Evolutionary conservation across 352 stramenopile species (phyloP).

Genomic region (Pythium guiyangense): DNA sequence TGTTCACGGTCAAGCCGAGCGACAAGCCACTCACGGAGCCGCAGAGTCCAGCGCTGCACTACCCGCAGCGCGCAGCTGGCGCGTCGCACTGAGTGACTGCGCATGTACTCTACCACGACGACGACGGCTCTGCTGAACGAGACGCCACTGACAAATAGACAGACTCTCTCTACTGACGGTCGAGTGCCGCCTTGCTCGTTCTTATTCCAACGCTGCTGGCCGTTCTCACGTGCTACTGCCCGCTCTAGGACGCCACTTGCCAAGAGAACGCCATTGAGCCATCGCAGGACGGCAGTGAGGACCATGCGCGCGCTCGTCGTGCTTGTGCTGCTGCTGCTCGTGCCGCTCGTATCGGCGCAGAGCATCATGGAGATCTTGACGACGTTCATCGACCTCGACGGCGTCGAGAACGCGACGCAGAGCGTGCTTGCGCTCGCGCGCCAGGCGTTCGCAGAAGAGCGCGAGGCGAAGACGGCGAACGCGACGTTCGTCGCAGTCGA

Average conservation of each 20-base stretch:
- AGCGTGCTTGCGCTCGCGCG: slow-evolving; percentile 10
- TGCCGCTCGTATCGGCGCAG: slow-evolving; percentile 1
- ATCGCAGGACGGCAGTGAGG: no score
- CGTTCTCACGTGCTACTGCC: neutral
- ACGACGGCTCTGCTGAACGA: no score
- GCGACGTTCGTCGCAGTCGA: slow-evolving; percentile 27
- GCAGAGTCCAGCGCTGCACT: slow-evolving; percentile 38
- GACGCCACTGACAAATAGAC: no score
- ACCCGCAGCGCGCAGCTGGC: slow-evolving; percentile 1
- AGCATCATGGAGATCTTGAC: slow-evolving; percentile 32
- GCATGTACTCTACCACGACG: no score
- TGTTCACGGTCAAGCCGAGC: slow-evolving; percentile 46
- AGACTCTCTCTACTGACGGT: no score
- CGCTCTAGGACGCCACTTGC: neutral
- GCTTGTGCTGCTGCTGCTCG: slow-evolving; percentile 5
- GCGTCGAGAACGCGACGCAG: slow-evolving; percentile 19
- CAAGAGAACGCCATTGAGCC: no score
- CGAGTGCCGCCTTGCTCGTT: neutral
- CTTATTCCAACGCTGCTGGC: neutral
- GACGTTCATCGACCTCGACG: slow-evolving; percentile 32
- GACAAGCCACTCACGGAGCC: slow-evolving; percentile 47
- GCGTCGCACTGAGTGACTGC: no score
- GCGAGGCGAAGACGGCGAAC: slow-evolving; percentile 7
- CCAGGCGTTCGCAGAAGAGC: slow-evolving; percentile 12
- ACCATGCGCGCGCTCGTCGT: no score